phyloP scores from a whole-genome alignment of 768 basidiomycete genomes.

The Psilocybe tampanensis region DNA sequence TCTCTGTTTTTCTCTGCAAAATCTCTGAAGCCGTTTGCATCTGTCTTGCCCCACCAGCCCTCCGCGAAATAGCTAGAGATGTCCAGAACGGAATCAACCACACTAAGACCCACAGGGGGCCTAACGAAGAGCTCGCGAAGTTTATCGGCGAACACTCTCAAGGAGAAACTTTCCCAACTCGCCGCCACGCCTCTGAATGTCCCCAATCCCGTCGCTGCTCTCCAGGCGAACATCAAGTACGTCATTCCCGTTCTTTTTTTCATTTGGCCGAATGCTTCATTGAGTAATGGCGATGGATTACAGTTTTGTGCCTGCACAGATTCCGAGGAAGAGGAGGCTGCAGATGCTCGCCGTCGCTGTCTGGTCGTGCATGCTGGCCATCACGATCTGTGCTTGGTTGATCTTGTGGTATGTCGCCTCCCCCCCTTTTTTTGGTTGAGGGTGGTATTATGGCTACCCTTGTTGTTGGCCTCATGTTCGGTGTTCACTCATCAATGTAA shows the following conservation, averaged over 20 bases:
- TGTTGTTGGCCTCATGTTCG: not conserved
- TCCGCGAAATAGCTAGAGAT: slow-evolving; percentile 2
- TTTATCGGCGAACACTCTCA: slow-evolving; percentile 64
- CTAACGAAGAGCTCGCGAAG: slow-evolving; percentile 32
- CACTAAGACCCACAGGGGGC: slow-evolving; percentile 5
- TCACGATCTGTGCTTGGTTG: slow-evolving; percentile 68
- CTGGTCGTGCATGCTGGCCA: slow-evolving; percentile 83
- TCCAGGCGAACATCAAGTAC: slow-evolving; percentile 78
- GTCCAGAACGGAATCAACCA: slow-evolving; percentile 15
- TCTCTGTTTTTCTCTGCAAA: not conserved
- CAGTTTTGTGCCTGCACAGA: slow-evolving; percentile 84
- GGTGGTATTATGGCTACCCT: not conserved
- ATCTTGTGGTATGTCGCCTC: slow-evolving; percentile 68
- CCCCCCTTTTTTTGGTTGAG: not conserved
- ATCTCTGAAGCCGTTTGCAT: not conserved
- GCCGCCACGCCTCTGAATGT: slow-evolving; percentile 54
- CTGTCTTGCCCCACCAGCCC: not conserved
- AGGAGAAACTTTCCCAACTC: slow-evolving; percentile 61
- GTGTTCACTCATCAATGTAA: not conserved
- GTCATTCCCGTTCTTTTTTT: slow-evolving; percentile 26
- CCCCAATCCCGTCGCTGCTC: slow-evolving; percentile 56
- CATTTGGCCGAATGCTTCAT: not conserved
- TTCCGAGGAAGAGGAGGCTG: slow-evolving; percentile 82
- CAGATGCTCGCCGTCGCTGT: slow-evolving; percentile 89
- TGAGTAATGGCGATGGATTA: not conserved